These are phyloP conservation scores for Aspergillus leporis DNA, from an alignment of 495 filamentous ascomycete species.

Conservation along the genomic window DNA sequence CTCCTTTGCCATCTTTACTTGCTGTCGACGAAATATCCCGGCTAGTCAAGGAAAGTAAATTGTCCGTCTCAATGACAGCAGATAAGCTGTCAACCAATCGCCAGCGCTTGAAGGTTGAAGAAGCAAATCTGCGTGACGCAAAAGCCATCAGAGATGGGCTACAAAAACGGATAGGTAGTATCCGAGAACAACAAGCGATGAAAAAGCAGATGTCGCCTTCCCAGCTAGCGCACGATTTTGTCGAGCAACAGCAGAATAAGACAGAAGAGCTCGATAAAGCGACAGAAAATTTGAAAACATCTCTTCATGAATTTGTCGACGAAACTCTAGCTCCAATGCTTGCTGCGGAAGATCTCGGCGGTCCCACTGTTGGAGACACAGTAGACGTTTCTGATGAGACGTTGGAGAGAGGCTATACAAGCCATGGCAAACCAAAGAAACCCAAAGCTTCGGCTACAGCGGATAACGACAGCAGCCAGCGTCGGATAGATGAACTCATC, in stretches of 20 bases:
- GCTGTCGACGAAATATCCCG: slow-evolving; percentile 65
- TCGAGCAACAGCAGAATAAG: slow-evolving; percentile 57
- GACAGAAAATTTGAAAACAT: slow-evolving; percentile 56
- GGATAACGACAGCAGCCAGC: slow-evolving; percentile 53
- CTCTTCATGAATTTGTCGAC: slow-evolving; percentile 72
- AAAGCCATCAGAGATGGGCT: slow-evolving; percentile 53
- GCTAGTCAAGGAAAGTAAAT: slow-evolving; percentile 62
- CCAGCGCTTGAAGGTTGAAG: slow-evolving; percentile 57
- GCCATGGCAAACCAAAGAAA: slow-evolving; percentile 69
- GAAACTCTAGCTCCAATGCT: slow-evolving; percentile 75
- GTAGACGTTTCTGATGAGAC: slow-evolving; percentile 60
- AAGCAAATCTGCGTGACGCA: slow-evolving; percentile 61
- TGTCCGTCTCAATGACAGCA: slow-evolving; percentile 55
- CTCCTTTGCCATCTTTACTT: slow-evolving; percentile 68
- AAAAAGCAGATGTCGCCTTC: slow-evolving; percentile 56
- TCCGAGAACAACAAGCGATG: slow-evolving; percentile 53
- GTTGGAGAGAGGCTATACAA: slow-evolving; percentile 69
- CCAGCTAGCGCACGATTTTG: slow-evolving; percentile 60
- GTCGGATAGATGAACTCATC: slow-evolving; percentile 75
- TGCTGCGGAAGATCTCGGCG: slow-evolving; percentile 82
- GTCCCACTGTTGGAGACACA: slow-evolving; percentile 77
- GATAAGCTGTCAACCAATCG: slow-evolving; percentile 53
- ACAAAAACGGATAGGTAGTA: slow-evolving; percentile 55
- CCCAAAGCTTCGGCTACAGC: slow-evolving; percentile 44
- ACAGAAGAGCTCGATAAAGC: slow-evolving; percentile 55